A percentile compares a stretch with the other conserved stretches of the same genome.
These are phyloP conservation scores for Calonectria montana DNA, from an alignment of 2,329 filamentous ascomycete genomes.

Conservation along the genomic window DNA sequence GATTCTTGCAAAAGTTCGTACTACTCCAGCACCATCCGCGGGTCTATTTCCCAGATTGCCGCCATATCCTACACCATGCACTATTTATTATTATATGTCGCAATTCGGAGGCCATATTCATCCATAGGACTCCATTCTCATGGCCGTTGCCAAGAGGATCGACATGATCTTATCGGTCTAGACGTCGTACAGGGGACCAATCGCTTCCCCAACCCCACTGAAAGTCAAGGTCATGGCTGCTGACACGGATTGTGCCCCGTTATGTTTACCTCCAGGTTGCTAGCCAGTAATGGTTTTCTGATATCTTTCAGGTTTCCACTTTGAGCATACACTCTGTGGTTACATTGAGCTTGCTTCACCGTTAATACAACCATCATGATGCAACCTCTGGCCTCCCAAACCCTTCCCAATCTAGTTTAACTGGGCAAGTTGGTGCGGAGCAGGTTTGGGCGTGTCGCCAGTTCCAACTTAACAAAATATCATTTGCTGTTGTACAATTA, in stretches of 20 bases:
- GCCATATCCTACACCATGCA: neutral
- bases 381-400: neutral
- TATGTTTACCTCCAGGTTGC: neutral
- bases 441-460: neutral
- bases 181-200: neutral
- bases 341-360: neutral
- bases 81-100: constrained; percentile 13
- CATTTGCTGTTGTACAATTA: neutral
- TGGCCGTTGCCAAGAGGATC: neutral
- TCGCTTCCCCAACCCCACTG: neutral
- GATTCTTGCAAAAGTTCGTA: constrained; percentile 32
- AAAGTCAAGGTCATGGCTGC: neutral
- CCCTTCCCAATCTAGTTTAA: neutral
- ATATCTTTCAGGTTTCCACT: neutral
- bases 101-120: constrained; percentile 26
- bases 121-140: neutral
- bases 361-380: neutral
- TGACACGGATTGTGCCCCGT: neutral
- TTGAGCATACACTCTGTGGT: neutral
- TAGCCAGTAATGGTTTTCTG: neutral
- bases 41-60: constrained; percentile 37
- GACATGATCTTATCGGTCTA: neutral
- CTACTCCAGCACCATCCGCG: neutral
- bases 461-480: neutral
- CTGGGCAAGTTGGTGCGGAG: neutral